Percentiles rank a stretch among this genome's conserved stretches.
Conservation (phyloP, 2,329 filamentous ascomycete genomes). For the Eurotiales sp. region DNA sequence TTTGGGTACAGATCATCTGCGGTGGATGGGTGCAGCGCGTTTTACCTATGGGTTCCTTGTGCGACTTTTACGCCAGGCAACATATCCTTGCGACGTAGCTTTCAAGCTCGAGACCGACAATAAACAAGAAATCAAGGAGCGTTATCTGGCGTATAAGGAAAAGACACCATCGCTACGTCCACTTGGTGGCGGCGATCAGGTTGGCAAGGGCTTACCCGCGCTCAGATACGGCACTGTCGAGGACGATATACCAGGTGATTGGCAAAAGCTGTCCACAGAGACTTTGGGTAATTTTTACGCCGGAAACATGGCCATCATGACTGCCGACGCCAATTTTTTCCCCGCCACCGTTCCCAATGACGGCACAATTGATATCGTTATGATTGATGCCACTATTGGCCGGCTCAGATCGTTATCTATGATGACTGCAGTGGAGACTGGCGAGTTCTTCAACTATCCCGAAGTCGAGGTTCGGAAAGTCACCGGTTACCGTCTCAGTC, state of each 20-base stretch:
- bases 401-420: slow-evolving; percentile 64
- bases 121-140: slow-evolving; percentile 69
- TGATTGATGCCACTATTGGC: slow-evolving; percentile 70
- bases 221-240: slow-evolving; percentile 76
- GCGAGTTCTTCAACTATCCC: slow-evolving; percentile 73
- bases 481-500: slow-evolving; percentile 79
- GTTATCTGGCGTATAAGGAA: slow-evolving; percentile 58
- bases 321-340: slow-evolving; percentile 79
- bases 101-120: slow-evolving; percentile 76
- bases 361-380: slow-evolving; percentile 80
- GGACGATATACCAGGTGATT: slow-evolving; percentile 71
- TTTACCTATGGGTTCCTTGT: slow-evolving; percentile 84
- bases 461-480: slow-evolving; percentile 81
- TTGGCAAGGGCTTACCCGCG: slow-evolving; percentile 60
- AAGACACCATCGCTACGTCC: slow-evolving; percentile 22
- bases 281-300: slow-evolving; percentile 89
- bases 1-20: slow-evolving; percentile 80
- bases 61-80: slow-evolving; percentile 68
- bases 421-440: slow-evolving; percentile 67
- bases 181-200: slow-evolving; percentile 33
- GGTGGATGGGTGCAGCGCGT: slow-evolving; percentile 85
- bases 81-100: slow-evolving; percentile 86
- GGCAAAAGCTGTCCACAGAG: slow-evolving; percentile 69
- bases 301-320: slow-evolving; percentile 94
- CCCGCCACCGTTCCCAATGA: slow-evolving; percentile 75